These are phyloP conservation scores for Boletus vermiculosoides DNA, from an alignment of 768 basidiomycete species.

Conservation along the genomic window DNA sequence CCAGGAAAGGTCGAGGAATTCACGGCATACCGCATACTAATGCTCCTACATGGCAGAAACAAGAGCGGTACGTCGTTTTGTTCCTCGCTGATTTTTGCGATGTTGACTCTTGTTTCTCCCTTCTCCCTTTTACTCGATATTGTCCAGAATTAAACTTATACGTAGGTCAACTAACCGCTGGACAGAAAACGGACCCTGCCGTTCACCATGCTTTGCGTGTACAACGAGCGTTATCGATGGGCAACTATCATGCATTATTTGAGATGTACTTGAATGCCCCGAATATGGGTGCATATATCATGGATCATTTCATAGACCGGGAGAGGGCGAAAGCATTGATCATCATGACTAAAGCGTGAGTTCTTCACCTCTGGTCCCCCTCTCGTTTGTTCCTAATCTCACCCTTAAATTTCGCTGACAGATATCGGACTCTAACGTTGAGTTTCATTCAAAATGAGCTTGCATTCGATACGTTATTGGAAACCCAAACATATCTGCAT, in stretches of 20 bases:
- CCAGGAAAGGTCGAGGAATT: constrained; percentile 94
- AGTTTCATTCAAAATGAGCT: constrained; percentile 77
- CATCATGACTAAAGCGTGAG: constrained; percentile 92
- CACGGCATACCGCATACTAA: constrained; percentile 94
- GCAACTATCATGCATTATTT: constrained; percentile 94
- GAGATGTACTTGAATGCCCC: constrained; percentile 79
- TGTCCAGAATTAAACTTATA: constrained; percentile 86
- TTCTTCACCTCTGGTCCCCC: constrained; percentile 11
- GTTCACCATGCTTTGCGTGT: constrained; percentile 90
- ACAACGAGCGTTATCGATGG: constrained; percentile 84
- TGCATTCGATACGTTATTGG: constrained; percentile 69
- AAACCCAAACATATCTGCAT: constrained; percentile 66
- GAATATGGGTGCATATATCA: constrained; percentile 98
- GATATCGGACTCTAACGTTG: constrained; percentile 80
- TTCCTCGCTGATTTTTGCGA: neutral
- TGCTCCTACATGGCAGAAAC: constrained; percentile 92
- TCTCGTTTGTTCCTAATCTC: neutral
- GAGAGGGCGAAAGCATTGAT: constrained; percentile 85
- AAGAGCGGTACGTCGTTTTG: constrained; percentile 69
- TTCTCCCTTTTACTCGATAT: neutral
- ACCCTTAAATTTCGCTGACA: constrained; percentile 33
- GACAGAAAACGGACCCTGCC: constrained; percentile 77
- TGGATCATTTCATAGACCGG: constrained; percentile 96
- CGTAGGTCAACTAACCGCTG: constrained; percentile 94
- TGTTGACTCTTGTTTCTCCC: neutral